Percentiles rank a stretch among this genome's conserved stretches.
phyloP scores from a whole-genome alignment of 257 asterid genomes.

The Leptodermis oblonga region DNA sequence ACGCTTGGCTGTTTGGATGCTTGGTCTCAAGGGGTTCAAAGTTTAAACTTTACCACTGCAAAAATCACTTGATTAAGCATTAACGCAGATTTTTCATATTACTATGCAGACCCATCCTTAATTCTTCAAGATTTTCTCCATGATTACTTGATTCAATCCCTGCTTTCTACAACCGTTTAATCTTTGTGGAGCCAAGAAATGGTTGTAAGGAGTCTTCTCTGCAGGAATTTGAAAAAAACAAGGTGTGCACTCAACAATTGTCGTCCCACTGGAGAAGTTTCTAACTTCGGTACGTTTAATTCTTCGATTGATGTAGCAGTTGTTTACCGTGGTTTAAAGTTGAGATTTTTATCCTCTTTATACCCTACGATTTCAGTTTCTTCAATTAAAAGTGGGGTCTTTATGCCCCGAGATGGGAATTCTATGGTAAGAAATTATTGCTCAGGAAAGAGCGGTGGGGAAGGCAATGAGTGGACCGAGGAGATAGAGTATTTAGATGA shows the following conservation, averaged over 20 bases:
- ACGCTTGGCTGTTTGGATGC: no score
- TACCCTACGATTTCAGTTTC: slow-evolving; percentile 7
- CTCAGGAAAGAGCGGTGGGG: slow-evolving; percentile 37
- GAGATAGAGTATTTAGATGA: slow-evolving; percentile 84
- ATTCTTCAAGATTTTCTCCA: neutral
- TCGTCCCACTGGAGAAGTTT: slow-evolving; percentile 1
- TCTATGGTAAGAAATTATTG: slow-evolving; percentile 39
- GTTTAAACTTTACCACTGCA: no score
- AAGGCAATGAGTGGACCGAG: slow-evolving; percentile 63
- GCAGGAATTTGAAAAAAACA: slow-evolving; percentile 28
- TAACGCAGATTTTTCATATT: neutral
- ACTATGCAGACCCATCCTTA: neutral
- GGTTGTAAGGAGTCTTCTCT: slow-evolving; percentile 36
- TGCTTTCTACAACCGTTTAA: neutral
- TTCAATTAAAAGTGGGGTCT: slow-evolving; percentile 11
- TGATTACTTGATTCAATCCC: neutral
- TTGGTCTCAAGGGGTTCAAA: no score
- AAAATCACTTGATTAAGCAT: neutral
- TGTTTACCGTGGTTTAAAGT: slow-evolving; percentile 11
- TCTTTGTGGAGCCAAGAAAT: slow-evolving; percentile 6
- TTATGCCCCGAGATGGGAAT: slow-evolving; percentile 8
- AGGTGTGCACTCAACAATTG: slow-evolving; percentile 14
- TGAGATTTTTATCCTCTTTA: slow-evolving; percentile 23
- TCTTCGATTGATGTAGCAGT: neutral
- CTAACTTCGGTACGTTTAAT: neutral